Evolutionary conservation across 192 early-diverging fungal species (phyloP).

Genomic region (Anaeromyces robustus): DNA sequence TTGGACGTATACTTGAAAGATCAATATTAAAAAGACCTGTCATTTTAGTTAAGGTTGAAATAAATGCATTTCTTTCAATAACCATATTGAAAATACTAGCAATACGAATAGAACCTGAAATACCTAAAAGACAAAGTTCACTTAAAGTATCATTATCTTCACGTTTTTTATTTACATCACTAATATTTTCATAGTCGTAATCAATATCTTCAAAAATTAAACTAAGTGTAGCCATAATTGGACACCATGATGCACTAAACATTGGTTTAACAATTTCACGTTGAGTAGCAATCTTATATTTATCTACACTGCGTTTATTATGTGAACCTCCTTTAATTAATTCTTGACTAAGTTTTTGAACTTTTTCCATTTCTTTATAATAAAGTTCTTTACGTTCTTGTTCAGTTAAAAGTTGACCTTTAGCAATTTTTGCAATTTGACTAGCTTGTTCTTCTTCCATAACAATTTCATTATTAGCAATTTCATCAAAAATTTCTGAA

Average conservation of each 20-base stretch:
- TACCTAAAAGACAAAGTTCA: constrained; percentile 4
- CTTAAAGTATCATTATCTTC: neutral
- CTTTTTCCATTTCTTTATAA: neutral
- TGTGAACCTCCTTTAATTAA: neutral
- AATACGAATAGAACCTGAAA: neutral
- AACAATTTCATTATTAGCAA: constrained; percentile 5
- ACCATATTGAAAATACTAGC: constrained; percentile 1
- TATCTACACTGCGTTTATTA: neutral
- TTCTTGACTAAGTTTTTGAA: constrained; percentile 1
- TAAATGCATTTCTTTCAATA: constrained; percentile 4
- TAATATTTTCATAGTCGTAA: neutral
- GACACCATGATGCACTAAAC: neutral
- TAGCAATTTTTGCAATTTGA: neutral
- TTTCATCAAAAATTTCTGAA: constrained; percentile 6
- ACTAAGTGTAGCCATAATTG: neutral
- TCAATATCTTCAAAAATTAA: neutral
- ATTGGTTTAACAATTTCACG: neutral
- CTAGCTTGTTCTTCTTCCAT: constrained; percentile 3
- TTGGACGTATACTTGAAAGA: neutral
- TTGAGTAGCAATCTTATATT: neutral
- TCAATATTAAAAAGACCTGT: neutral
- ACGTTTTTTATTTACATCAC: neutral
- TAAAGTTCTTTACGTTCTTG: neutral
- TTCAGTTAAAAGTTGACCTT: neutral
- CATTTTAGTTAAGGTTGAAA: constrained; percentile 4